These are phyloP conservation scores for Rhizophagus prolifer DNA, from an alignment of 192 early-diverging fungal genomes.

Conservation along the genomic window DNA sequence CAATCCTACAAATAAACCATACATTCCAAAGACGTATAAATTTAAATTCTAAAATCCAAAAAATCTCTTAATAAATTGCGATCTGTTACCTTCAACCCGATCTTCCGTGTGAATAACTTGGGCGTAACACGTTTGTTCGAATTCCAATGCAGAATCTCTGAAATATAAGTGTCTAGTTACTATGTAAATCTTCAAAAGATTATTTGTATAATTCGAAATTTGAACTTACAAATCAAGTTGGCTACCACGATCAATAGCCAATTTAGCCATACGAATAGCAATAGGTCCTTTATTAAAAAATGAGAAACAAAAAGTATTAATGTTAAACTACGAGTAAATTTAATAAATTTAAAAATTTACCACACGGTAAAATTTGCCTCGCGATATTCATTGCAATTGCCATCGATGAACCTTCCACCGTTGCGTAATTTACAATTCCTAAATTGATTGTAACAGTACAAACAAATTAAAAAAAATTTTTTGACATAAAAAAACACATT, in stretches of 20 bases:
- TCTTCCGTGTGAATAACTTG: constrained; percentile 94
- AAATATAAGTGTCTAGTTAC: neutral
- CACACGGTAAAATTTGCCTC: constrained; percentile 65
- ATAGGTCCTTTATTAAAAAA: constrained; percentile 66
- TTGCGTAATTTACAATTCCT: constrained; percentile 81
- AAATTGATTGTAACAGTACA: neutral
- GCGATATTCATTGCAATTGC: constrained; percentile 80
- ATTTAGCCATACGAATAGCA: constrained; percentile 88
- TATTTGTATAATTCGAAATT: neutral
- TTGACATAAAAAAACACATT: neutral
- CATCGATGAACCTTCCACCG: constrained; percentile 59
- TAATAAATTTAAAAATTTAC: neutral
- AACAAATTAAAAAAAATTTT: neutral
- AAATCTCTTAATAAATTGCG: neutral
- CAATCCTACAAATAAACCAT: constrained; percentile 32
- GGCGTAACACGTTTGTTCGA: constrained; percentile 94
- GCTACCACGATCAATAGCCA: constrained; percentile 79
- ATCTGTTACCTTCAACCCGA: constrained; percentile 73
- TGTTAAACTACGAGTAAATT: neutral
- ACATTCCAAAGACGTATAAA: neutral
- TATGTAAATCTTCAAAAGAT: neutral
- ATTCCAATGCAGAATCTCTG: constrained; percentile 79
- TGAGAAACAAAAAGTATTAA: neutral
- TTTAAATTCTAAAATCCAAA: neutral
- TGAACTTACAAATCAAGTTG: constrained; percentile 71